Base-by-base conservation (phyloP, 148 eudicot species). In the Suaeda aralocaspica region DNA sequence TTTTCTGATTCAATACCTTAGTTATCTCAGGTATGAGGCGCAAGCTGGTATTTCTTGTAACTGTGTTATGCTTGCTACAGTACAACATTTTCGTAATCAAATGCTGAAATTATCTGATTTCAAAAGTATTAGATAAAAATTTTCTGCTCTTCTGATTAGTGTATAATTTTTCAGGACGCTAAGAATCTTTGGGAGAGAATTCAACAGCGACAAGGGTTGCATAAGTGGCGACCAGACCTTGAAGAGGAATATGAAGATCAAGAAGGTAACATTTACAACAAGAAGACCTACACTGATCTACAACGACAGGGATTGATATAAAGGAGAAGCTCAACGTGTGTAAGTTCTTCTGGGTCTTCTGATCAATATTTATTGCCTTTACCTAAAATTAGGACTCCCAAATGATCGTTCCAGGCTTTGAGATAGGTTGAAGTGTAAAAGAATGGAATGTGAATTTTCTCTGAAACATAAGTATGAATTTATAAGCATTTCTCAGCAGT, bases 141-240 rank as follows among this genome's bases (percentile, higher is more conserved):
- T 22, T 14, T 28, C 29, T 19, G 30, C 36, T 49, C 42, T n/a
- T 36, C 34, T 33, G 44, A 58, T 53, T 46, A 18, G 22, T 68
- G 73, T n/a, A 33, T 31, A 49, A 21, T 41, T 56, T 36, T 71
- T 16, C 81, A 93, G 98, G 98, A 94, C 74, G 98, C 98, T 21
- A 89, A 90, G 82, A 72, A 79, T 66, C 84, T 94, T 15, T 93
- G 98, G 98, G 98, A 84, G 72, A 82, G 75, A 84, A 93, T 93
- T 61, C 96, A 93, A 81, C 87, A 84, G 71, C 82, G 83, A 76
- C 96, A 91, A 79, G 96, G 96, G 39, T 65, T 83, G 76, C 83
- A 91, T 74, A 93, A 93, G 80, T 93, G 98, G 98, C 89, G 96
- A 22, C 96, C 98, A 1, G 98, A 93, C 11, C 91, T 93, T 45